Percentiles rank a stretch among this genome's conserved stretches.
phyloP scores from a whole-genome alignment of 345 rosid genomes.

The Kernera saxatilis region DNA sequence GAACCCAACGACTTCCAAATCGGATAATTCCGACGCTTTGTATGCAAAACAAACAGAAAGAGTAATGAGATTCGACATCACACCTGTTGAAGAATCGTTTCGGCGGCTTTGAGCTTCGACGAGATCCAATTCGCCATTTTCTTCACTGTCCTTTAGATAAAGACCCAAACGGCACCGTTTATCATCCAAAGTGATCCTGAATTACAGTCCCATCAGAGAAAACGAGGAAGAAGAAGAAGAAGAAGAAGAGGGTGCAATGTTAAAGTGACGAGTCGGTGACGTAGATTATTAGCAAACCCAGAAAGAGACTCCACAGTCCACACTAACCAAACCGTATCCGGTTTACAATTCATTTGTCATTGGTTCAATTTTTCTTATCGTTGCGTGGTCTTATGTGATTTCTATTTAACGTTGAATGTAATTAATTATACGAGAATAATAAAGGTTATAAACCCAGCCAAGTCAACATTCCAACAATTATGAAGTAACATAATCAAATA shows the following conservation, averaged over 20 bases:
- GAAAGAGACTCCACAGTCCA: constrained; percentile 1
- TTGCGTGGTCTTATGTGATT: not conserved
- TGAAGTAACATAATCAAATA: not conserved
- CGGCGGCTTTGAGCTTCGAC: constrained; percentile 89
- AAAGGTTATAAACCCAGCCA: not conserved
- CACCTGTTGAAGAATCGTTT: constrained; percentile 79
- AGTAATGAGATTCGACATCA: not conserved
- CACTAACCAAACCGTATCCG: constrained; percentile 1
- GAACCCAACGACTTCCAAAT: not conserved
- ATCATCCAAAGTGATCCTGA: not conserved
- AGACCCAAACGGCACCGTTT: not conserved
- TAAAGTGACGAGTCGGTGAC: constrained; percentile 20
- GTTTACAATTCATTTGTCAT: not conserved
- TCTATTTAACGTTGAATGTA: not conserved
- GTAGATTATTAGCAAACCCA: constrained; percentile 5
- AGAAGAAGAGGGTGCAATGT: not conserved
- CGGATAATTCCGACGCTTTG: not conserved
- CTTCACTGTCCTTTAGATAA: not conserved
- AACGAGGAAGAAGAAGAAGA: not conserved
- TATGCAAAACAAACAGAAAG: not conserved
- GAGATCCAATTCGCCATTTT: constrained; percentile 93
- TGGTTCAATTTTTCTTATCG: not conserved
- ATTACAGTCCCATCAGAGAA: constrained; percentile 8
- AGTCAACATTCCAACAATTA: not conserved
- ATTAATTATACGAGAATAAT: not conserved